Base-by-base conservation (phyloP, 345 rosid species). In the Geranium brycei region DNA sequence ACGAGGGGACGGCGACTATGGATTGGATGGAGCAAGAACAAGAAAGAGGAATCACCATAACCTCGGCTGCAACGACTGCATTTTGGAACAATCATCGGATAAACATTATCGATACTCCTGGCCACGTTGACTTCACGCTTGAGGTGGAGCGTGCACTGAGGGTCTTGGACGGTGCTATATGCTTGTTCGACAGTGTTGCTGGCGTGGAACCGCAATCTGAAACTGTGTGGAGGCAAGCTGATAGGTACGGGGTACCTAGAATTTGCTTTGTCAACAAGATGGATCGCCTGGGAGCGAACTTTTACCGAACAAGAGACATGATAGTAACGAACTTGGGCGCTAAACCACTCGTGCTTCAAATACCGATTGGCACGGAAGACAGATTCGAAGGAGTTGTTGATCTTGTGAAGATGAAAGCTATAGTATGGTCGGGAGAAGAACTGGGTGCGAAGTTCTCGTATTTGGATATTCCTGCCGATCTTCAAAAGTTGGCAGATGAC, bases 1-100 rank as follows among this genome's bases (percentile, higher is more conserved):
- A 92, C 5, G 99, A 93, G 72, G 97, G 95, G 60, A 93, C 99
- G 1, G 97, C 99, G 53, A 93, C 99, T 28, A 93, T 93, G 99
- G 99, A 93, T 70, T 93, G 99, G 97, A 93, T 93, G 97, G 99
- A 93, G 69, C 99, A 93, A 78, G 99, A 93, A 68, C 99, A 93
- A 67, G 99, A 93, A 73, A 85, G 99, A 81, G 99, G 99, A 69
- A 89, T 93, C 71, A 93, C 99, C 31, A 89, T 93, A 28, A 92
- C 99, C 18, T 89, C 99, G 7, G 99, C 97, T 30, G 99, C 97
- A 57, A 93, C 98, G 17, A 89, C 98, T 17, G 79, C 98, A 17
- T 89, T 81, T 66, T 92, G 98, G 97, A 74, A 93, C 76, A 81
- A 89, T 7, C 97, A 93, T 41, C 76, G 97, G 15, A 93, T 93